phyloP scores from a whole-genome alignment of 441 rosid species.

The Euphorbia schlechtendalii region DNA sequence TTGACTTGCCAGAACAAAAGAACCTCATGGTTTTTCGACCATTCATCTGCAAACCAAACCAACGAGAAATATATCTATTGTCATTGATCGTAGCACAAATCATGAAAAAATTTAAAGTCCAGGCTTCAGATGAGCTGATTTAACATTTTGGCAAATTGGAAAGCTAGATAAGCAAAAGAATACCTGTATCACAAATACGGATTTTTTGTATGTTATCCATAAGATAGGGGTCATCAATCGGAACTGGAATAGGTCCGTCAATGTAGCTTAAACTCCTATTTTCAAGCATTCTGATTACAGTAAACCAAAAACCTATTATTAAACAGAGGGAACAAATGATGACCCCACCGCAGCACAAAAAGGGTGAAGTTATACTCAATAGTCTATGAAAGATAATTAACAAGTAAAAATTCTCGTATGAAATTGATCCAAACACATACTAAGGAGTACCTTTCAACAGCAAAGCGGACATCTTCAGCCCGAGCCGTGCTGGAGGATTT shows the following conservation, averaged over 20 bases:
- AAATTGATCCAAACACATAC: background rate
- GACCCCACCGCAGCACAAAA: background rate
- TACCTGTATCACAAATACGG: constrained; percentile 74
- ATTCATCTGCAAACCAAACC: constrained; percentile 51
- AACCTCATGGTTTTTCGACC: constrained; percentile 64
- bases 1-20: constrained; percentile 97
- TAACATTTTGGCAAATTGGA: background rate
- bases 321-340: background rate
- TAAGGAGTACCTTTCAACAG: constrained; percentile 54
- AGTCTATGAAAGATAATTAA: background rate
- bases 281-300: constrained; percentile 68
- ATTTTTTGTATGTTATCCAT: constrained; percentile 65
- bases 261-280: constrained; percentile 77
- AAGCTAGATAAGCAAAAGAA: background rate
- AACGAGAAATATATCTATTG: background rate
- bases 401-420: background rate
- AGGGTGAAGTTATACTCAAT: background rate
- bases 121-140: constrained; percentile 1
- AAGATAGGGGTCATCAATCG: constrained; percentile 57
- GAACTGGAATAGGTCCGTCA: constrained; percentile 80
- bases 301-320: background rate
- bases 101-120: background rate
- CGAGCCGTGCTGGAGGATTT: constrained; percentile 80
- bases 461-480: constrained; percentile 47
- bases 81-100: background rate